Evolutionary conservation across 1,284 basidiomycete genomes (phyloP).

Genomic region (Mrakiaceae sp.): DNA sequence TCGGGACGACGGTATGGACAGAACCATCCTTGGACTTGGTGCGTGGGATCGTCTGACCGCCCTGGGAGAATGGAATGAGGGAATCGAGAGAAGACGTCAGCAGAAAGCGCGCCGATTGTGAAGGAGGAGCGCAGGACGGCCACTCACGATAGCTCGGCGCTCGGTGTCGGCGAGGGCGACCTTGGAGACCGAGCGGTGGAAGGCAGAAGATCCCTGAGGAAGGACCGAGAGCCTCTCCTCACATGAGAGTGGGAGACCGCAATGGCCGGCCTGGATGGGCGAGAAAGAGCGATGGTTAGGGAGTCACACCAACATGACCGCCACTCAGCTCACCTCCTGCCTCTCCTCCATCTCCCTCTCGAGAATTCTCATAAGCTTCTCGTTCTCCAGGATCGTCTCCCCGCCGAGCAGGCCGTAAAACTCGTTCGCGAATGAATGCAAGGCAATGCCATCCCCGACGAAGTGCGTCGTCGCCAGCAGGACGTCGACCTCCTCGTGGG

Average conservation of each 20-base stretch:
- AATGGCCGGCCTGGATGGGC: neutral
- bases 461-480: slow-evolving; percentile 60
- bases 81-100: neutral
- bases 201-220: neutral
- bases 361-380: slow-evolving; percentile 21
- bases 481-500: slow-evolving; percentile 40
- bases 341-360: neutral
- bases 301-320: neutral
- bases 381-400: neutral
- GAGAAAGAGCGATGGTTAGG: neutral
- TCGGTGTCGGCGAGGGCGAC: neutral
- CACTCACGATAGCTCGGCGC: neutral
- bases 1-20: slow-evolving; percentile 24
- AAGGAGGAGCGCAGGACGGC: neutral
- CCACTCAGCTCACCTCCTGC: neutral
- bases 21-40: neutral
- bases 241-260: neutral
- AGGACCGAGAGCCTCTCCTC: neutral
- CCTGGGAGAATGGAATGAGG: slow-evolving; percentile 7
- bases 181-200: neutral
- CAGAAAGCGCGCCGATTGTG: neutral
- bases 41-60: slow-evolving; percentile 23
- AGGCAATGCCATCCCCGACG: slow-evolving; percentile 64
- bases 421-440: slow-evolving; percentile 61
- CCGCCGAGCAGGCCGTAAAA: slow-evolving; percentile 48